phyloP scores from a whole-genome alignment of 2,329 filamentous ascomycete species.

The Cercospora sp. region DNA sequence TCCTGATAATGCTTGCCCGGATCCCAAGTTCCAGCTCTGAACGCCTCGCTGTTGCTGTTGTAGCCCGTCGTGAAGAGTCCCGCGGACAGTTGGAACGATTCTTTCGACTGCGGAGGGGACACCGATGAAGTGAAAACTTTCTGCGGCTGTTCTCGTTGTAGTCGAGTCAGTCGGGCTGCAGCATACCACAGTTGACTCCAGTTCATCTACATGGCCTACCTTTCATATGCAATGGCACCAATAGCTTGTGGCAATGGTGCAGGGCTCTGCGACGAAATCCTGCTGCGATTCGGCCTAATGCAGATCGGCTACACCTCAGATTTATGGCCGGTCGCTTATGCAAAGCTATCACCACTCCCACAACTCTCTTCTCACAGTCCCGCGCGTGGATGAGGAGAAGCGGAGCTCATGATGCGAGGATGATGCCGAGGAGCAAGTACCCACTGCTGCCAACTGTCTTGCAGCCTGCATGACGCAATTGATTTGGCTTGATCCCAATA shows the following conservation, averaged over 20 bases:
- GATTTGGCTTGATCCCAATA: not conserved
- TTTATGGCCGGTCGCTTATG: constrained; percentile 11
- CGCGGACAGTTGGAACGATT: not conserved
- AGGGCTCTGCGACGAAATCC: not conserved
- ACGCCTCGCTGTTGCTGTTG: not conserved
- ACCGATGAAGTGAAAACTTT: too few relatives aligned
- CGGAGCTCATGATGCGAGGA: constrained; percentile 13
- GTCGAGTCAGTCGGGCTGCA: not conserved
- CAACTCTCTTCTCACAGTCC: not conserved
- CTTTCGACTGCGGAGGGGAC: not conserved
- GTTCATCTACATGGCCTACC: not conserved
- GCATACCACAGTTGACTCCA: not conserved
- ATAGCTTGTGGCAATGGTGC: not conserved
- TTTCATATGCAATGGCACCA: not conserved
- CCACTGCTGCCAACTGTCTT: constrained; percentile 6
- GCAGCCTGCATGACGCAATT: constrained; percentile 11
- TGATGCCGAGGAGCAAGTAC: constrained; percentile 8
- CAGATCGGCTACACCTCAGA: not conserved
- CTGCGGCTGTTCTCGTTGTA: not conserved
- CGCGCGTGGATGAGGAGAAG: constrained; percentile 1
- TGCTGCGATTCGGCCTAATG: not conserved
- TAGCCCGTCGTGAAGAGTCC: not conserved
- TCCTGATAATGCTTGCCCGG: not conserved
- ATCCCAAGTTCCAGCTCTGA: not conserved
- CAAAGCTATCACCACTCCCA: not conserved